phyloP scores from a whole-genome alignment of 805 yeast species.

The Nakazawaea siamensis region DNA sequence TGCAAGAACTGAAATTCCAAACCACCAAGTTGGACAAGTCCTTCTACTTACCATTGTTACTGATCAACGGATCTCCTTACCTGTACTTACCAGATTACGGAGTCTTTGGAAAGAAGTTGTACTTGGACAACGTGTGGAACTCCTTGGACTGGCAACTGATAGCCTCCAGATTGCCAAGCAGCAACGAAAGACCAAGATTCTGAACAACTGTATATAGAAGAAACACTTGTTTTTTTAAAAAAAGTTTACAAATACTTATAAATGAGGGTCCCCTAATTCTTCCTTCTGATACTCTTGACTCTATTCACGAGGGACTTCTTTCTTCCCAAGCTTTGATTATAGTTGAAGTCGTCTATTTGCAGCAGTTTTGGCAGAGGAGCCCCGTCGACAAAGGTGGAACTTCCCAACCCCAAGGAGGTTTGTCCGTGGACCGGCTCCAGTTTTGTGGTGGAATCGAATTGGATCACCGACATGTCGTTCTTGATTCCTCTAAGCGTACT shows the following conservation, averaged over 20 bases:
- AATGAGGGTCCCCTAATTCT: background rate
- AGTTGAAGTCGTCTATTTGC: conserved; percentile 25
- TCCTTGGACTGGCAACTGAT: conserved; percentile 80
- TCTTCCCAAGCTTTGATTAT: conserved; percentile 51
- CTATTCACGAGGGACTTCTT: conserved; percentile 79
- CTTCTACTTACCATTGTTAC: conserved; percentile 48
- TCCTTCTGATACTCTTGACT: conserved; percentile 24
- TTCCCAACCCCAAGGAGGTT: conserved; percentile 81
- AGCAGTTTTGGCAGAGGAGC: conserved; percentile 73
- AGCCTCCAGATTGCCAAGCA: conserved; percentile 32
- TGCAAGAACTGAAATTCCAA: conserved; percentile 30
- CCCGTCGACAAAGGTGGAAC: conserved; percentile 89
- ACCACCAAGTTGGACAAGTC: conserved; percentile 32
- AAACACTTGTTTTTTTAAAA: background rate
- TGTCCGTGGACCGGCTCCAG: conserved; percentile 78
- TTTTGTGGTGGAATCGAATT: conserved; percentile 64
- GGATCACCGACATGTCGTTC: conserved; percentile 42
- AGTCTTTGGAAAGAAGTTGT: conserved; percentile 64
- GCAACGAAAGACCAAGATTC: conserved; percentile 8
- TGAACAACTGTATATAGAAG: background rate
- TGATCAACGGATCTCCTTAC: conserved; percentile 67
- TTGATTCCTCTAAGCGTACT: conserved; percentile 32
- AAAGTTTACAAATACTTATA: background rate
- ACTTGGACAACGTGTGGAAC: conserved; percentile 67
- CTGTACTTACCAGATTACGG: conserved; percentile 71